Evolutionary conservation across 2,329 filamentous ascomycete genomes (phyloP), one percentile per base, ranked within the genome.

Genomic region (Kalmusia sp.): DNA sequence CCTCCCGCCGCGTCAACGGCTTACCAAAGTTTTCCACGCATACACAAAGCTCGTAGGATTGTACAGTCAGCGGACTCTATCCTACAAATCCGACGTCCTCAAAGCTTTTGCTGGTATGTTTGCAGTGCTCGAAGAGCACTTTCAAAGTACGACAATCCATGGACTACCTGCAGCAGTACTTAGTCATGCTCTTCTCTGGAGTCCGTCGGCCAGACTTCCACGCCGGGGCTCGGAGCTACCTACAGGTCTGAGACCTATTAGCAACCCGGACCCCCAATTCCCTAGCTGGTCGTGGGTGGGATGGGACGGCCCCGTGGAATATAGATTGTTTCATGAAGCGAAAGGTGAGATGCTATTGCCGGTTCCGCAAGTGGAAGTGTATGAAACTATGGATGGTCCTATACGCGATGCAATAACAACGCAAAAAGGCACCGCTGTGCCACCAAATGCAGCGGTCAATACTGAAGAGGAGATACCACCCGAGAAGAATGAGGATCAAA

Each of bases 231-330:
- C 33, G 6, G 8, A 40, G 12, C n/a, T 14, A 9, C 6, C 14
- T 40, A 8, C 9, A 11, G 8, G 17, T 12, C 7, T 40, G 12
- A 7, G 38, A 6, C 6, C 27, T 28, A 28, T 12, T 27, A 24
- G 22, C 15, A n/a, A 19, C 11, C 9, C 21, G 6, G 38, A 40
- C 17, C 9, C 12, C 5, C 38, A 19, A 40, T 40, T 40, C 38
- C 38, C 38, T 5, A 40, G 38, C 38, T 40, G 38, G 38, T 40
- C 38, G 11, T 40, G 38, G 38, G 22, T n/a, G 7, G 38, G 38
- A 7, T 40, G 38, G 38, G 22, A 14, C 38, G 38, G 38, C 38
- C 6, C 22, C 22, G 38, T 24, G 15, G 38, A 35, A 6, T 35
- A 35, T 35, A 7, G 33, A n/a, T n/a, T 35, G 6, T 35, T 35